Evolutionary conservation across 2,329 filamentous ascomycete genomes (phyloP), one percentile per base, ranked within the genome.

Genomic region (Cordyceps tenuipes): DNA sequence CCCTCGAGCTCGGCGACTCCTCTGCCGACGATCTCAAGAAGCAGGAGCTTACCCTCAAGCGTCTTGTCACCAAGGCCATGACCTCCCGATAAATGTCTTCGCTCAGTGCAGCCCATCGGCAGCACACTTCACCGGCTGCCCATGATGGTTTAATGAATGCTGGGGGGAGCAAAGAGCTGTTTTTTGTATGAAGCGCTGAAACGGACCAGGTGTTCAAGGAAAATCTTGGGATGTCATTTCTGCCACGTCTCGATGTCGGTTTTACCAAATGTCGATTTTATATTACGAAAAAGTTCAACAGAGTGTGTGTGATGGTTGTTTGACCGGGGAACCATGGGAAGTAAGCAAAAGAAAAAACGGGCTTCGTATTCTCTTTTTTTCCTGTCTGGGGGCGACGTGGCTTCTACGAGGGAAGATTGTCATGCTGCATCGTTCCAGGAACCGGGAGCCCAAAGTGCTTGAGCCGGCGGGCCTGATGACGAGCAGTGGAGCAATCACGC

Each of bases 1-100:
- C 95, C 79, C 89, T 99, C 66, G 94, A 99, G 86, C 81, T 99
- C 72, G 90, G 93, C 78, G 95, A 99, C 69, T 90, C 90, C 61
- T 79, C 81, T 64, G 89, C 91, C 63, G 95, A 99, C 70, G 94
- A 99, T 75, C 83, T 99, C 69, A 97, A 96, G 90, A 97, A 97
- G 91, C 96, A 97, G 88, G 94, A 99, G 84, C 83, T 99, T 67
- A 91, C 91, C 63, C 85, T 99, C 66, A 99, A 97, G 91, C 85
- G 94, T 73, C 85, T 96, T 69, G 92, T 99, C 71, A 99, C 94
- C 79, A 99, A 97, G 89, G 92, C 90, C 71, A 96, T 96, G 90
- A 87, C 90, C 66, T 92, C 90, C 73, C 87, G 90, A 78, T 96
- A 92, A 86, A 73, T 68, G 64, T 57, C 64, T 62, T 61, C 26